Percentiles rank a stretch among this genome's conserved stretches.
Conservation (phyloP, 805 yeast genomes). For the Blastobotrys attinorum region DNA sequence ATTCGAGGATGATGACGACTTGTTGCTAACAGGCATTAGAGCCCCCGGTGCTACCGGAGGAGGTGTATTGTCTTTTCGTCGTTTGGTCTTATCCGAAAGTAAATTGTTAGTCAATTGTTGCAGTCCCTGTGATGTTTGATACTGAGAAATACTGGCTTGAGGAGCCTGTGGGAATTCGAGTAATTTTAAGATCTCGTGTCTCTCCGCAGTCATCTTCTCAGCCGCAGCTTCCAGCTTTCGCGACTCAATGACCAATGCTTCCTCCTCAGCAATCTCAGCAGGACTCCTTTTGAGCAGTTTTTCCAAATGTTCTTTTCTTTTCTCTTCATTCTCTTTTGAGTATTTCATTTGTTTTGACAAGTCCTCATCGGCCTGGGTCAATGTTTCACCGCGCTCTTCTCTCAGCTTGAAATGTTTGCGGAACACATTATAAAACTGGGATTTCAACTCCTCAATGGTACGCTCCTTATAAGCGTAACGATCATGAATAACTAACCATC, state of each 20-base stretch:
- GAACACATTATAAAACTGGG: slow-evolving; percentile 66
- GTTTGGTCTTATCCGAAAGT: slow-evolving; percentile 57
- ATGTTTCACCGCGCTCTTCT: slow-evolving; percentile 32
- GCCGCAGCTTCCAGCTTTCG: slow-evolving; percentile 88
- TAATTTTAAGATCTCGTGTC: slow-evolving; percentile 67
- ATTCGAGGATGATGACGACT: not conserved
- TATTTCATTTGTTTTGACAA: slow-evolving; percentile 59
- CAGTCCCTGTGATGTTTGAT: slow-evolving; percentile 78
- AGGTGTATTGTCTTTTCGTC: slow-evolving; percentile 21
- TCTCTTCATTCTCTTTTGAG: slow-evolving; percentile 62
- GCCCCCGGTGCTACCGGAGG: not conserved
- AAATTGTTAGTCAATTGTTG: slow-evolving; percentile 77
- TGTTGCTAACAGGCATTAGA: not conserved
- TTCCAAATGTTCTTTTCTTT: slow-evolving; percentile 73
- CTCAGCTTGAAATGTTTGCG: slow-evolving; percentile 42
- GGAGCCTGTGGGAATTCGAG: slow-evolving; percentile 79
- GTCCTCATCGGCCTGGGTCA: slow-evolving; percentile 38
- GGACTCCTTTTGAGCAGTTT: slow-evolving; percentile 77
- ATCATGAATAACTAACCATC: slow-evolving; percentile 65
- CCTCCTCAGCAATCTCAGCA: slow-evolving; percentile 97
- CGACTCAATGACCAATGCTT: slow-evolving; percentile 86
- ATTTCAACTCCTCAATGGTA: slow-evolving; percentile 72
- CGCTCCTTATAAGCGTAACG: slow-evolving; percentile 42
- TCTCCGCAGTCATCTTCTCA: slow-evolving; percentile 74
- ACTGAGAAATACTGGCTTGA: slow-evolving; percentile 61